phyloP scores from a whole-genome alignment of 257 asterid species.

The Forsythia viridissima region DNA sequence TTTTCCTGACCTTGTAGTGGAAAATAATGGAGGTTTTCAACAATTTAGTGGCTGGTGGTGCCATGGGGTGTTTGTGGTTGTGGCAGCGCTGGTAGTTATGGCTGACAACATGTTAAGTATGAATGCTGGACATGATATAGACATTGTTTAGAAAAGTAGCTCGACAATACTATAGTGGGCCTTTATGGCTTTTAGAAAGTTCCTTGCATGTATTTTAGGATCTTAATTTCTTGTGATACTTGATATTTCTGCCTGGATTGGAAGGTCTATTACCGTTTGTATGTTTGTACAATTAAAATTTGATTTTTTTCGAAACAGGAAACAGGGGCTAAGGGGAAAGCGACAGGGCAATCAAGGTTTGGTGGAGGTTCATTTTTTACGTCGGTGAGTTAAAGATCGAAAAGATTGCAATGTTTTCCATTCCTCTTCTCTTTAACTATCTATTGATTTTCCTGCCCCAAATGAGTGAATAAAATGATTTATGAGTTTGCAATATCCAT shows the following conservation, averaged over 20 bases:
- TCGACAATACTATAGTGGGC: background rate
- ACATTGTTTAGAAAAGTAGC: background rate
- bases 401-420: background rate
- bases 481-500: background rate
- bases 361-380: constrained; percentile 73
- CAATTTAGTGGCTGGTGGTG: background rate
- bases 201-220: background rate
- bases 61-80: background rate
- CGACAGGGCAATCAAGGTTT: constrained; percentile 54
- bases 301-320: constrained; percentile 39
- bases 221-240: background rate
- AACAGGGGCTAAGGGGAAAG: constrained; percentile 54
- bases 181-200: background rate
- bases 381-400: constrained; percentile 46
- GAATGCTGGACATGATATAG: background rate
- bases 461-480: background rate
- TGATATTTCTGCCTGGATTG: constrained; percentile 8
- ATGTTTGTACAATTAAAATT: background rate
- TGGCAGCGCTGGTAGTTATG: background rate
- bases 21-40: background rate
- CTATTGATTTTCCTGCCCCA: background rate
- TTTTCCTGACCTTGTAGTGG: background rate
- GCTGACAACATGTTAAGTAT: background rate
- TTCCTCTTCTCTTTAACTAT: constrained; percentile 17
- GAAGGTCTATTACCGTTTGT: background rate